phyloP scores from a whole-genome alignment of 371 early-diverging fungal genomes.

The Globomyces sp. region DNA sequence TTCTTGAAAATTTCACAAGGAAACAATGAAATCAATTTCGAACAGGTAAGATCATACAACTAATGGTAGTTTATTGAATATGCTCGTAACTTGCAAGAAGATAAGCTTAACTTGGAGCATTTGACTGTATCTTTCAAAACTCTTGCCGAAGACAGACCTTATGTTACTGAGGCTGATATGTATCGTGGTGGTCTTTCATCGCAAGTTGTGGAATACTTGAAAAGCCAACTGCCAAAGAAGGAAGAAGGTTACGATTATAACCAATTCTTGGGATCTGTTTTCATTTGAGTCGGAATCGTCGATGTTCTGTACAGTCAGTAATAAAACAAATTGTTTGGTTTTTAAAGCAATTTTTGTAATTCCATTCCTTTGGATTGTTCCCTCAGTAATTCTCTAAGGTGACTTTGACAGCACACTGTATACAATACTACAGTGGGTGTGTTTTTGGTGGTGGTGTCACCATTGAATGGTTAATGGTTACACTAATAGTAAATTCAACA shows the following conservation, averaged over 20 bases:
- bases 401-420: no score
- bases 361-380: neutral
- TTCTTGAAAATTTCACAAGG: constrained; percentile 67
- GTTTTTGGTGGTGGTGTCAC: no score
- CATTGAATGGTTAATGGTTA: no score
- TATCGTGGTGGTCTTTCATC: constrained; percentile 53
- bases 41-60: constrained; percentile 54
- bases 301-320: no score
- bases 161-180: constrained; percentile 40
- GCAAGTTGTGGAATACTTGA: constrained; percentile 68
- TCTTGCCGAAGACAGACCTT: constrained; percentile 74
- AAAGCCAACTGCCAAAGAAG: constrained; percentile 66
- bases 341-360: neutral
- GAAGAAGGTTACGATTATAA: constrained; percentile 70
- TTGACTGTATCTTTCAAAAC: constrained; percentile 80
- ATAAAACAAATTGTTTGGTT: neutral
- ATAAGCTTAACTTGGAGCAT: constrained; percentile 86
- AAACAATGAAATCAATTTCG: constrained; percentile 68
- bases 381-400: neutral
- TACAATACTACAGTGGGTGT: no score
- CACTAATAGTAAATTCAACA: no score
- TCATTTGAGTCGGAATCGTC: constrained; percentile 26
- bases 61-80: constrained; percentile 68
- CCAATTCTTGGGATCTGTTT: constrained; percentile 67
- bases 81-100: constrained; percentile 86